These are phyloP conservation scores for Pythium dissimile DNA, from an alignment of 352 stramenopile species.

Conservation along the genomic window DNA sequence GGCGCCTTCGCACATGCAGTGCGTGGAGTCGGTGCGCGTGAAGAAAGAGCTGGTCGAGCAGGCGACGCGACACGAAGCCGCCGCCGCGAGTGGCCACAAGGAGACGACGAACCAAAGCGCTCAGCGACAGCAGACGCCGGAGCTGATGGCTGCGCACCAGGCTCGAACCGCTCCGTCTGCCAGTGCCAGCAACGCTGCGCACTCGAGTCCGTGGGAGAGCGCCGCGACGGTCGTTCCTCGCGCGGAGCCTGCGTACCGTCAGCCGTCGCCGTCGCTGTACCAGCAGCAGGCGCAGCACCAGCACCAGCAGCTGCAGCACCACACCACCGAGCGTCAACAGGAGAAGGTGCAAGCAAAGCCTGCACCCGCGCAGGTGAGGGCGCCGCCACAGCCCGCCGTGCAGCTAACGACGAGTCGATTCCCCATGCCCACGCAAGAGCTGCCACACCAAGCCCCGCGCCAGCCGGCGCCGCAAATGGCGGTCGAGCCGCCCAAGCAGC, in stretches of 20 bases:
- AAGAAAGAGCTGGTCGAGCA: constrained; percentile 19
- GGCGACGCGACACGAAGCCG: constrained; percentile 3
- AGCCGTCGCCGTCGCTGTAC: constrained; percentile 9
- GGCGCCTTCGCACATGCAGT: neutral
- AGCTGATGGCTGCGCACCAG: neutral
- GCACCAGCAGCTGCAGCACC: constrained; percentile 3
- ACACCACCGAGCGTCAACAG: neutral
- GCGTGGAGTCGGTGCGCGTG: constrained; percentile 10
- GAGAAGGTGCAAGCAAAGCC: constrained; percentile 4
- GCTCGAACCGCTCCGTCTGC: neutral
- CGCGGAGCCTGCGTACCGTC: neutral
- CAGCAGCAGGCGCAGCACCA: constrained; percentile 18
- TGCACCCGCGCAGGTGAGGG: neutral
- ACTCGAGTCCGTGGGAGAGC: neutral
- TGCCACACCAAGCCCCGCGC: constrained; percentile 5
- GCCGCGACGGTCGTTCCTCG: neutral
- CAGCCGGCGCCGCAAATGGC: neutral
- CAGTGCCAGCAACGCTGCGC: neutral
- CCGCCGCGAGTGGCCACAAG: neutral
- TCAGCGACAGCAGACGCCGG: neutral
- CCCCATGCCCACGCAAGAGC: constrained; percentile 4
- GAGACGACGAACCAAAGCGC: neutral
- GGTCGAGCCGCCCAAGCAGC: constrained; percentile 2
- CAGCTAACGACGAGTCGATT: constrained; percentile 1
- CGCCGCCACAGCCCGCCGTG: neutral